Evolutionary conservation across 2,329 filamentous ascomycete genomes (phyloP).

Genomic region (Scortechinia acanthostroma): DNA sequence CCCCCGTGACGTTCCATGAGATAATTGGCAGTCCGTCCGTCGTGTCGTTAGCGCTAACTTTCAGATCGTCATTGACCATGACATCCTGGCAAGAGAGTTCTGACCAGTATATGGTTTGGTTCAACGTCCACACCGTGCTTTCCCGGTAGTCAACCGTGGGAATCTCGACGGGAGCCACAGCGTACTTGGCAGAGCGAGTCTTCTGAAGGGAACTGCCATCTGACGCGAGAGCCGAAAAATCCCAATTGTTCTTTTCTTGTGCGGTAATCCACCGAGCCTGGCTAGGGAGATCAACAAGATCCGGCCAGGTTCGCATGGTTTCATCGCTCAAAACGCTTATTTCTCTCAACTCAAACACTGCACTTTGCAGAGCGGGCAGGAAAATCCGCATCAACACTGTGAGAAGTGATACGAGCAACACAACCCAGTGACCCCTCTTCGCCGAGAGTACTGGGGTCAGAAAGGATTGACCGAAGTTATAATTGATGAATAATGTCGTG

Average conservation of each 20-base stretch:
- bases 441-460: background rate
- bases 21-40: background rate
- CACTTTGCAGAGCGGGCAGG: background rate
- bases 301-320: background rate
- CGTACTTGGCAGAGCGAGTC: background rate
- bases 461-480: background rate
- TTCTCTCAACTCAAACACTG: background rate
- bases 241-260: background rate
- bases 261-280: background rate
- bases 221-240: background rate
- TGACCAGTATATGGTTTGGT: background rate
- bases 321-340: background rate
- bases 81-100: background rate
- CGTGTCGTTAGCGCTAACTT: background rate
- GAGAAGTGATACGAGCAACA: background rate
- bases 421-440: background rate
- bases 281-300: background rate
- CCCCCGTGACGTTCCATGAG: background rate
- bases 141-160: background rate
- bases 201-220: background rate
- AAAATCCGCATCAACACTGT: background rate
- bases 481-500: background rate
- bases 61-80: background rate
- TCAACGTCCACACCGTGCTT: background rate
- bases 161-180: slow-evolving; percentile 1